A percentile compares a stretch with the other conserved stretches of the same genome.
These are phyloP conservation scores for Microbotryum silenes-acaulis DNA, from an alignment of 1,284 basidiomycete genomes.

Conservation along the genomic window DNA sequence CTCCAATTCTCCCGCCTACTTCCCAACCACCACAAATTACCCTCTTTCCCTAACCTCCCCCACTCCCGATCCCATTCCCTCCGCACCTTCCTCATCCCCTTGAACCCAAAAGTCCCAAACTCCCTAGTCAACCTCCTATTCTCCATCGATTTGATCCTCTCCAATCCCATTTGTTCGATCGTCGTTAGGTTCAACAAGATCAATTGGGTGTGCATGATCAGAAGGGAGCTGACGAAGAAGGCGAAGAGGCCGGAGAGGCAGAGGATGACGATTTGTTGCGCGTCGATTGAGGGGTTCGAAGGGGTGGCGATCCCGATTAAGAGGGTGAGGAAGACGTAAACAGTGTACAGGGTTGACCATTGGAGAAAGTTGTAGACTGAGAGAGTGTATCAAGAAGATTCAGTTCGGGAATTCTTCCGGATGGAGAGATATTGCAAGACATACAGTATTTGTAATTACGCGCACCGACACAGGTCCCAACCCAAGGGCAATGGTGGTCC, in stretches of 20 bases:
- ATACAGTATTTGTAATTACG: conserved; percentile 56
- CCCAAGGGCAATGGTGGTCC: conserved; percentile 45
- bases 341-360: conserved; percentile 52
- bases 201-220: conserved; percentile 55
- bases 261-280: conserved; percentile 58
- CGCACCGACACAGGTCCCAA: conserved; percentile 74
- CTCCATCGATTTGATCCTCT: conserved; percentile 57
- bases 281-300: conserved; percentile 48
- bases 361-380: conserved; percentile 53
- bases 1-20: conserved; percentile 57
- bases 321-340: conserved; percentile 55
- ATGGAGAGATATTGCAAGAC: background rate
- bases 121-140: conserved; percentile 44
- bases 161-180: conserved; percentile 60
- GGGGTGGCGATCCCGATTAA: conserved; percentile 44
- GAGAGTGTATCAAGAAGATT: background rate
- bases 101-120: conserved; percentile 12
- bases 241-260: conserved; percentile 58
- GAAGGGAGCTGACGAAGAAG: conserved; percentile 58
- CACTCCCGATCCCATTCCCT: conserved; percentile 64
- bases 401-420: conserved; percentile 5
- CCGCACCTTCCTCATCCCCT: conserved; percentile 38
- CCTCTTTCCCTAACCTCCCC: conserved; percentile 63
- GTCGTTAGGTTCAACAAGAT: conserved; percentile 63
- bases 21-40: conserved; percentile 78